Base-by-base conservation (phyloP, 179 eudicot species). In the Amaranthus tricolor region DNA sequence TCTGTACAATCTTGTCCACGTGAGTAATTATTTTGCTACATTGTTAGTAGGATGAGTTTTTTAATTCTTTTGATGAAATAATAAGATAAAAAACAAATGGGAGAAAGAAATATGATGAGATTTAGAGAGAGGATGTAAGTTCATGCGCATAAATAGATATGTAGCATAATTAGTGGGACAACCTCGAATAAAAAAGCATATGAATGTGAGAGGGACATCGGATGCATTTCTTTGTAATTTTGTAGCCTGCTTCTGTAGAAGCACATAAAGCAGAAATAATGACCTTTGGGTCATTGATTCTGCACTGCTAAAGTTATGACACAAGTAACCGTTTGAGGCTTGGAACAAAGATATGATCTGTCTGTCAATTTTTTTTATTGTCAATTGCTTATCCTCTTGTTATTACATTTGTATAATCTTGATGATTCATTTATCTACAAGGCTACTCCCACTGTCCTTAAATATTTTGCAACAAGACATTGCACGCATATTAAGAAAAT, bases 1-100 rank as follows among this genome's bases (percentile, higher is more conserved):
- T 84, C 90, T 95, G 77, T 95, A 95, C 85, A 91, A 93, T 7
- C 93, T 90, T 78, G 91, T 83, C 63, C 99, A 93, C 73, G 99
- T 93, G 82, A 77, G 92, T 65, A 47, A 68, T 70, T 51, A 0
- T 78, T 8, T 66, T 70, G 16, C 50, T 63, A 9, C 40, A 13
- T 40, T 24, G 15, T 64, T 70, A 70, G 12, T 31, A 31, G 40
- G 40, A 31, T 31, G 40, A 31, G 45, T 16, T 9, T 49, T 0
- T 67, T 3, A 21, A 12, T 6, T 14, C 59, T 52, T 51, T 31
- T 31, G 40, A 31, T 31, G 40, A 31, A 31, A 31, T 31, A 31
- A 0, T 2, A 31, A 31, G 4, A 31, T 24, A 31, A 31, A 31
- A 31, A 31, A 31, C 40, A 31, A 31, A 31, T 31, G 40, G 40